Evolutionary conservation across 1,139 yeast species (phyloP).

Genomic region (Eremothecium coryli): DNA sequence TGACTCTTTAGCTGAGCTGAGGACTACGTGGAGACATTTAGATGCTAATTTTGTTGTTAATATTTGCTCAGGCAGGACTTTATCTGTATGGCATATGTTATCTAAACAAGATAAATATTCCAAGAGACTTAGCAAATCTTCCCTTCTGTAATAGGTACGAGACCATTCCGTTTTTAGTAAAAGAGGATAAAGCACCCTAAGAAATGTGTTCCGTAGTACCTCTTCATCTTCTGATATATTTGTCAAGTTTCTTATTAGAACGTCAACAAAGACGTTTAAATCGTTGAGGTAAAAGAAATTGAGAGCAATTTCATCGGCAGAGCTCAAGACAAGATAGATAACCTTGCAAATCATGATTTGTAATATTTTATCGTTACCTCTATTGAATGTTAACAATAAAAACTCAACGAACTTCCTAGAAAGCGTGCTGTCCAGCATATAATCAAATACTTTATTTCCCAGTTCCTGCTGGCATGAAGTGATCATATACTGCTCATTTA

Average conservation of each 20-base stretch:
- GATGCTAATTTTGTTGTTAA: slow-evolving; percentile 51
- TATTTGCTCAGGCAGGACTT: slow-evolving; percentile 26
- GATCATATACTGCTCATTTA: slow-evolving; percentile 81
- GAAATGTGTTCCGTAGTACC: slow-evolving; percentile 59
- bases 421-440: slow-evolving; percentile 32
- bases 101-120: slow-evolving; percentile 36
- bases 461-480: slow-evolving; percentile 36
- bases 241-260: slow-evolving; percentile 67
- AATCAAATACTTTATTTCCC: slow-evolving; percentile 43
- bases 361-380: slow-evolving; percentile 59
- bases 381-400: slow-evolving; percentile 56
- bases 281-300: slow-evolving; percentile 70
- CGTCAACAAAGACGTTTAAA: slow-evolving; percentile 75
- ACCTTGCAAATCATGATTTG: slow-evolving; percentile 75
- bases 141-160: slow-evolving; percentile 48
- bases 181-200: slow-evolving; percentile 68
- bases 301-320: slow-evolving; percentile 49
- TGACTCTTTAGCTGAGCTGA: no score
- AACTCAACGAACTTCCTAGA: slow-evolving; percentile 47
- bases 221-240: slow-evolving; percentile 56
- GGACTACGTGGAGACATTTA: slow-evolving; percentile 48
- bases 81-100: slow-evolving; percentile 25
- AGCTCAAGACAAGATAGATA: slow-evolving; percentile 64
- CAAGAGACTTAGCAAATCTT: slow-evolving; percentile 45
- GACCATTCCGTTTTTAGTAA: slow-evolving; percentile 56